These are phyloP conservation scores for Ephemerocybe angulata DNA, from an alignment of 768 basidiomycete species.

Conservation along the genomic window DNA sequence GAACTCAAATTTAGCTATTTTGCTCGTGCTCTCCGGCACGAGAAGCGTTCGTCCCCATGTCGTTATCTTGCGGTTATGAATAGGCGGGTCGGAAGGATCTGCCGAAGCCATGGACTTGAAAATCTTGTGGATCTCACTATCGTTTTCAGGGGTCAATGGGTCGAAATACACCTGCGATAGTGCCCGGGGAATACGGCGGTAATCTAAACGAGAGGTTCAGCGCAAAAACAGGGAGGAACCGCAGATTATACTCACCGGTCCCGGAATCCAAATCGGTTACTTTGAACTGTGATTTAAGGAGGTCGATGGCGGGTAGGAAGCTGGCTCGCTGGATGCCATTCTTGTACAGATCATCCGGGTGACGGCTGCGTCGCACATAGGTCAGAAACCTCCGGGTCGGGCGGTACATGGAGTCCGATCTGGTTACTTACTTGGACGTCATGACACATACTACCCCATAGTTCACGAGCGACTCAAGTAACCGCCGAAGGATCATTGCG, in stretches of 20 bases:
- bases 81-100: slow-evolving; percentile 52
- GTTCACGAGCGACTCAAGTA: slow-evolving; percentile 81
- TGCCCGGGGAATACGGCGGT: slow-evolving; percentile 88
- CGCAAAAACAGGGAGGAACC: background rate
- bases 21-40: slow-evolving; percentile 76
- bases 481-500: slow-evolving; percentile 92
- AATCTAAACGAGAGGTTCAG: slow-evolving; percentile 52
- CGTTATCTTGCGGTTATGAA: slow-evolving; percentile 58
- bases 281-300: slow-evolving; percentile 82
- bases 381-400: background rate
- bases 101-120: slow-evolving; percentile 65
- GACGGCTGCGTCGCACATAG: slow-evolving; percentile 61
- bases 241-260: slow-evolving; percentile 56
- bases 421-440: slow-evolving; percentile 83
- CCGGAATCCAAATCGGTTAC: slow-evolving; percentile 95
- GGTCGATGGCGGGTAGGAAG: slow-evolving; percentile 91
- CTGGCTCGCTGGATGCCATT: slow-evolving; percentile 96
- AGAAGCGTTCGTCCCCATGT: slow-evolving; percentile 89
- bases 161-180: slow-evolving; percentile 93
- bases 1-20: slow-evolving; percentile 84
- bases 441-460: slow-evolving; percentile 92
- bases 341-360: slow-evolving; percentile 96
- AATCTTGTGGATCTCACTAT: slow-evolving; percentile 74
- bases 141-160: slow-evolving; percentile 66
- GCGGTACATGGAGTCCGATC: background rate